A percentile compares a stretch with the other conserved stretches of the same genome.
Conservation (phyloP, 2,329 filamentous ascomycete genomes). For the Neurospora sp. region DNA sequence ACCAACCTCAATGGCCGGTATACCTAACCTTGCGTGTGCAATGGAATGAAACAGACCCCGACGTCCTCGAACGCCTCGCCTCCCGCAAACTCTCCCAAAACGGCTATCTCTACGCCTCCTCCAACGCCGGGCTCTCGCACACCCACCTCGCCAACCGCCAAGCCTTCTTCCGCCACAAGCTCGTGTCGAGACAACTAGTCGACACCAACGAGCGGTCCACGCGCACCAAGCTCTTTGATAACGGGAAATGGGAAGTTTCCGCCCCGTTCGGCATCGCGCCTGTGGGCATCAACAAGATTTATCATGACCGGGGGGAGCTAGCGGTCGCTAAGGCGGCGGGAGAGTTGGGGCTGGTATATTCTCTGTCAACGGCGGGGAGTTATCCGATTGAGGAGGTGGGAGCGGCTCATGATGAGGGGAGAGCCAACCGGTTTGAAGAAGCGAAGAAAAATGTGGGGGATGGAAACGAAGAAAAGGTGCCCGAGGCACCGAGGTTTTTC, state of each 20-base stretch:
- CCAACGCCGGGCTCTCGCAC: slow-evolving; percentile 43
- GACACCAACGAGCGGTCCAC: slow-evolving; percentile 23
- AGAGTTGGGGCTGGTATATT: neutral
- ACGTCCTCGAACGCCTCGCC: slow-evolving; percentile 43
- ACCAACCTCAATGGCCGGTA: neutral
- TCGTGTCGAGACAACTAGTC: slow-evolving; percentile 51
- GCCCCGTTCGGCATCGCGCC: neutral
- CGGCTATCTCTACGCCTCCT: slow-evolving; percentile 49
- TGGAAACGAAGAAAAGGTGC: slow-evolving; percentile 1
- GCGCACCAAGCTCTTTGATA: neutral
- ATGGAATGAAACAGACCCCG: neutral
- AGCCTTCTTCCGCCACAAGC: slow-evolving; percentile 53
- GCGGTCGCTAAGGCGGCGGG: neutral
- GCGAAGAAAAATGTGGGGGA: neutral
- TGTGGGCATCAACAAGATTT: neutral
- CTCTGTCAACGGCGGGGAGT: neutral
- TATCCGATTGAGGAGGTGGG: neutral
- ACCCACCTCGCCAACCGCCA: slow-evolving; percentile 48
- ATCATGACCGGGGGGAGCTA: neutral
- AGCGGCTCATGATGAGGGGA: neutral
- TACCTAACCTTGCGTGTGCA: neutral
- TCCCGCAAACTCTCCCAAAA: slow-evolving; percentile 44
- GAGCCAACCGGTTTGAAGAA: neutral
- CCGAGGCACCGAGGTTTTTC: slow-evolving; percentile 49
- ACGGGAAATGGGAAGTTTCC: neutral